A percentile compares a stretch with the other conserved stretches of the same genome.
Conservation (phyloP, 75 land plant species). For the Picea glauca region DNA sequence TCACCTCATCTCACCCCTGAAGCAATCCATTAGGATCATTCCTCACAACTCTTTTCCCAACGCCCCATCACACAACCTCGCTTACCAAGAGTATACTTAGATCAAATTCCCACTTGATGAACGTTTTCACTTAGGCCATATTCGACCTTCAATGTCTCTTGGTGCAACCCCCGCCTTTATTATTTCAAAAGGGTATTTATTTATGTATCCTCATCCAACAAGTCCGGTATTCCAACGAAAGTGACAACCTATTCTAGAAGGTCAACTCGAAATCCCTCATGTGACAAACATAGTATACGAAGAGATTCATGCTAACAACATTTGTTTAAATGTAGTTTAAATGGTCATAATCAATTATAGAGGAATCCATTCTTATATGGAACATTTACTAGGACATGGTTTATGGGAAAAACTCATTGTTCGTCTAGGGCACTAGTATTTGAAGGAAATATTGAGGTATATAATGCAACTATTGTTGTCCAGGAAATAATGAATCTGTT, state of each 20-base stretch:
- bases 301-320: not conserved
- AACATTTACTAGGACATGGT: not conserved
- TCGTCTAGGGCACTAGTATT: slow-evolving; percentile 17
- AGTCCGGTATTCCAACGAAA: not conserved
- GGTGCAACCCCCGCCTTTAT: too few species aligned
- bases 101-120: too few species aligned
- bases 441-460: slow-evolving; percentile 12
- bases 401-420: not conserved
- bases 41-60: too few species aligned
- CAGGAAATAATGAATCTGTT: slow-evolving; percentile 72
- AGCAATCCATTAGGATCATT: too few species aligned
- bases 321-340: not conserved
- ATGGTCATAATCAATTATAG: not conserved
- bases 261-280: not conserved
- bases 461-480: slow-evolving; percentile 6
- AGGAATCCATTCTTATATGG: slow-evolving; percentile 2
- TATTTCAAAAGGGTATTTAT: too few species aligned
- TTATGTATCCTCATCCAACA: too few species aligned
- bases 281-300: not conserved
- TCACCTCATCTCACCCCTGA: too few species aligned
- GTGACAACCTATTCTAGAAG: not conserved
- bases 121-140: too few species aligned
- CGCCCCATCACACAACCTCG: too few species aligned
- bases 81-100: too few species aligned
- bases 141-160: too few species aligned